Base-by-base conservation (phyloP, 768 basidiomycete species). In the Gymnopilus junonius region DNA sequence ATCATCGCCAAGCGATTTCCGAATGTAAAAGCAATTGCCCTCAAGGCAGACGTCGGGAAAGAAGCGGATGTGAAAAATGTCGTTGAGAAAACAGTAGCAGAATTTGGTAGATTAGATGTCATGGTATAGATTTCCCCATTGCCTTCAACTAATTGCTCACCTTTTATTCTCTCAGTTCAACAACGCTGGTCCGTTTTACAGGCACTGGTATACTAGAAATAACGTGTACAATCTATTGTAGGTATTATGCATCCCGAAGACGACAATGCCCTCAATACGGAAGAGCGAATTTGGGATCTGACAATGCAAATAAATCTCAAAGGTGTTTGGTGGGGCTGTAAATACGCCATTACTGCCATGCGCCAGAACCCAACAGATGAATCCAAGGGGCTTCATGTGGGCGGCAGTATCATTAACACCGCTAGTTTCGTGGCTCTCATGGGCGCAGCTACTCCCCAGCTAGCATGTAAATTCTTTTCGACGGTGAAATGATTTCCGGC, bases 261-360 rank as follows among this genome's bases (percentile, higher is more conserved):
- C 69, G 97, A 97, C 73, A 90, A 95, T 73, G 97, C 97, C 12
- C 81, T 98, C 71, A 97, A 94, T 75, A 99, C 97, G 17, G 95
- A 97, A 73, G 97, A 99, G 77, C 86, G 84, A 55, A 94, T 99
- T 76, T 99, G 97, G 97, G 93, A 94, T 73, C 81, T 94, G 61
- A 94, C 93, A 2, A 93, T 93, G 90, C 85, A 90, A 65, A 88
- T 98, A 81, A 99, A 99, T 75, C 87, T 97, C 72, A 99, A 99
- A 79, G 97, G 97, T 55, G 97, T 99, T 63, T 99, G 97, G 97
- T 99, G 91, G 90, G 97, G 97, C 32, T 96, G 92, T 84, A 99
- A 98, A 78, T 90, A 99, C 71, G 97, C 97, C 5, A 96, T 99
- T 72, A 81, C 90, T 55, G 97, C 97, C 37, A 99, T 99, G 97